Evolutionary conservation across 1,284 basidiomycete species (phyloP).

Genomic region (Puccinia horiana): DNA sequence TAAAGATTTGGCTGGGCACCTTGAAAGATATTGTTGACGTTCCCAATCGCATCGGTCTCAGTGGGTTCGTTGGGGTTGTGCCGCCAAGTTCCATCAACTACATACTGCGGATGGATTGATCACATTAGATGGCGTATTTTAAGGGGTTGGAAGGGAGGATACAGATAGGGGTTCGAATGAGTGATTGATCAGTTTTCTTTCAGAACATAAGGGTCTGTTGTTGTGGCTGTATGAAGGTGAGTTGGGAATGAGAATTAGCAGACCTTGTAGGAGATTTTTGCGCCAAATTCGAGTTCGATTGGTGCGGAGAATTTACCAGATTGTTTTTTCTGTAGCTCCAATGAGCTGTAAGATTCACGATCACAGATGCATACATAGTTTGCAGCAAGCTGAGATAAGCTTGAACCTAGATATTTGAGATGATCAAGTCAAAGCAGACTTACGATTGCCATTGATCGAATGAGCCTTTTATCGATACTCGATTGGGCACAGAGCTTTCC

Average conservation of each 20-base stretch:
- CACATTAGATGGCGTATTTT: neutral
- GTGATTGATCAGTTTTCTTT: neutral
- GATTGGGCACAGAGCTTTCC: slow-evolving; percentile 40
- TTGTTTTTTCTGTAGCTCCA: slow-evolving; percentile 49
- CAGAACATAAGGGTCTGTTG: neutral
- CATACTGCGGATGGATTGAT: slow-evolving; percentile 51
- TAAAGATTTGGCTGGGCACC: slow-evolving; percentile 44
- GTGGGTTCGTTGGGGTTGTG: slow-evolving; percentile 52
- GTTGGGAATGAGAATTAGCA: neutral
- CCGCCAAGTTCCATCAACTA: slow-evolving; percentile 54
- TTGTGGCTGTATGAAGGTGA: neutral
- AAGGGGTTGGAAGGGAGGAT: neutral
- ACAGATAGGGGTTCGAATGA: neutral
- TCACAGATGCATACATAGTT: neutral
- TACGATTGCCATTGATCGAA: slow-evolving; percentile 49
- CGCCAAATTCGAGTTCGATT: slow-evolving; percentile 50
- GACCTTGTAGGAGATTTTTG: slow-evolving; percentile 55
- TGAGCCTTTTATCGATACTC: slow-evolving; percentile 45
- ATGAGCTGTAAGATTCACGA: neutral
- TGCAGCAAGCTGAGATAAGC: neutral
- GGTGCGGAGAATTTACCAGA: slow-evolving; percentile 53
- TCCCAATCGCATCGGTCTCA: slow-evolving; percentile 53
- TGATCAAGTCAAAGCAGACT: neutral
- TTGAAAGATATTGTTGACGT: slow-evolving; percentile 54
- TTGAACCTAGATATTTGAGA: too few species aligned